Evolutionary conservation across 495 filamentous ascomycete genomes (phyloP), one percentile per base, ranked within the genome.

Genomic region (Letharia lupina): DNA sequence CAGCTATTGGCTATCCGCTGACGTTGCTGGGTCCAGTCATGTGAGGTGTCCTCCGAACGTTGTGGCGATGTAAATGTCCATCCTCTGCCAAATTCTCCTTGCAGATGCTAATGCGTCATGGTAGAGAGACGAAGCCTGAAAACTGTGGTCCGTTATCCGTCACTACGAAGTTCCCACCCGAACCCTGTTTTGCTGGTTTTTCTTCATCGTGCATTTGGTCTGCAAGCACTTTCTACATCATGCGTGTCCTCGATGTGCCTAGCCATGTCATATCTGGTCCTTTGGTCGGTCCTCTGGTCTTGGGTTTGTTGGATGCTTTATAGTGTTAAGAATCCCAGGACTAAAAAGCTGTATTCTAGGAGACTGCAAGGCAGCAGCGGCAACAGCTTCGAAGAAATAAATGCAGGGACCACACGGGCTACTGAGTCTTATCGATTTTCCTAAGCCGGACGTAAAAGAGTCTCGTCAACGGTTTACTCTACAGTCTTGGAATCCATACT

Each of bases 31-130:
- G 20, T 41, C 61, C 59, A 65, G 70, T 44, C 68, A 74, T 47
- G 64, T 75, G 61, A 66, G 80, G 47, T 83, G 80, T 70, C 77
- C 78, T 18, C 71, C 77, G 13, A 81, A 81, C 69, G 75, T 83
- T 33, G 76, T 82, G 28, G 77, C 77, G n/a, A 74, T 79, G 78
- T 81, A 59, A 67, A 78, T 68, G 28, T 48, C 47, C 20, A 37
- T 42, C 41, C 23, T 16, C 50, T 15, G 39, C 12, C 57, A 10
- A 28, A 56, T 35, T 31, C 39, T 18, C 16, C 33, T 12, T 5
- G 31, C 35, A 16, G 23, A 37, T 13, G 12, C 61, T 65, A 60
- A 69, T 61, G 47, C 42, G 35, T 52, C 18, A 42, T 28, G 37
- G 37, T 63, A 78, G 74, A 74, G 77, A 78, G 70, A 73, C 76